phyloP scores from a whole-genome alignment of 1,284 basidiomycete species.

The Schizopora paradoxa region DNA sequence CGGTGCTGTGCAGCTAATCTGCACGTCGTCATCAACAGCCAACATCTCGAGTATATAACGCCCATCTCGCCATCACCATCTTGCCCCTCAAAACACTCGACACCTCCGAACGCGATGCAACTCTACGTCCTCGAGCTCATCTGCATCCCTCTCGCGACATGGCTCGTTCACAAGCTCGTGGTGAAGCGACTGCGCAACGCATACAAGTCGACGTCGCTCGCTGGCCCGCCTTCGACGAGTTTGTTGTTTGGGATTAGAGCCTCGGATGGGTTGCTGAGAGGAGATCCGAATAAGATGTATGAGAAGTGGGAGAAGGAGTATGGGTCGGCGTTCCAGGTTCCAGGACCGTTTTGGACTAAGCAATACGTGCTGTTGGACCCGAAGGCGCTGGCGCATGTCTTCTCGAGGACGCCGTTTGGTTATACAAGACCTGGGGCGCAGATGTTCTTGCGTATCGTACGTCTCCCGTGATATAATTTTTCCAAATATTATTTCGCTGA shows the following conservation, averaged over 20 bases:
- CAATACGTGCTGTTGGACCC: conserved; percentile 47
- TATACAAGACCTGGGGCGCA: conserved; percentile 37
- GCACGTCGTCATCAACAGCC: no score
- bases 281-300: conserved; percentile 20
- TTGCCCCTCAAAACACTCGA: no score
- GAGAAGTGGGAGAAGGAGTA: conserved; percentile 40
- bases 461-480: conserved; percentile 19
- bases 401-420: conserved; percentile 41
- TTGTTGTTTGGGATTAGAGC: conserved; percentile 14
- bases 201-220: conserved; percentile 26
- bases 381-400: conserved; percentile 49
- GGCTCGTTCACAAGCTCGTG: conserved; percentile 5
- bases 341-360: conserved; percentile 35
- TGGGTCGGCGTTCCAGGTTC: conserved; percentile 41
- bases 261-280: conserved; percentile 8
- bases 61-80: no score
- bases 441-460: conserved; percentile 37
- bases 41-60: no score
- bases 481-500: not conserved
- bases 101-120: no score
- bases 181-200: conserved; percentile 7
- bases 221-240: conserved; percentile 28
- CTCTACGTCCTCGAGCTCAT: no score
- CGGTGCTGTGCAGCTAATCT: no score
- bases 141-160: conserved; percentile 3